phyloP scores from a whole-genome alignment of 768 basidiomycete genomes.

The Boletellus ananas region DNA sequence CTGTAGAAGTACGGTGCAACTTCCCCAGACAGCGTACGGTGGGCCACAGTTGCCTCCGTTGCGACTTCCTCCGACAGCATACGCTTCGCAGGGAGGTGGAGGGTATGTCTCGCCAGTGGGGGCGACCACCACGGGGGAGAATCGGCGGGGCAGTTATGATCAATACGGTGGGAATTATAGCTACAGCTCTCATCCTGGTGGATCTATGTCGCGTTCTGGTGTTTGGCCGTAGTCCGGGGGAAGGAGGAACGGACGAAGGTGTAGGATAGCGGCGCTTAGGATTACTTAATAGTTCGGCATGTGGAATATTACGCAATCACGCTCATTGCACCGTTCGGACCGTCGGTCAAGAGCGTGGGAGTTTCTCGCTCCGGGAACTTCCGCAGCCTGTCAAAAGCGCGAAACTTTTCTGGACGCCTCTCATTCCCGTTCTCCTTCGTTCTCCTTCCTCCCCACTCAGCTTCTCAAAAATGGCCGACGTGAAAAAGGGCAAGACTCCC shows the following conservation, averaged over 20 bases:
- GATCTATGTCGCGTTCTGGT: slow-evolving; percentile 22
- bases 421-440: slow-evolving; percentile 43
- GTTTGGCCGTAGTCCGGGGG: slow-evolving; percentile 26
- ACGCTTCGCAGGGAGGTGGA: slow-evolving; percentile 15
- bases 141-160: slow-evolving; percentile 21
- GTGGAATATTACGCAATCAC: background rate
- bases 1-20: slow-evolving; percentile 14
- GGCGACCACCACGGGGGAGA: slow-evolving; percentile 14
- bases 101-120: slow-evolving; percentile 23
- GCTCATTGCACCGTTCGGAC: background rate
- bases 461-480: slow-evolving; percentile 73
- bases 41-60: slow-evolving; percentile 27
- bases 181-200: slow-evolving; percentile 19
- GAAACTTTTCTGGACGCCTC: slow-evolving; percentile 48
- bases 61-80: slow-evolving; percentile 22
- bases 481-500: slow-evolving; percentile 81
- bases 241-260: slow-evolving; percentile 4
- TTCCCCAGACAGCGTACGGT: slow-evolving; percentile 16
- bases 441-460: slow-evolving; percentile 41
- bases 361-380: slow-evolving; percentile 26
- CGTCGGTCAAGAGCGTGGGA: slow-evolving; percentile 30
- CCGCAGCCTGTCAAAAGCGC: slow-evolving; percentile 36
- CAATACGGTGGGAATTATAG: slow-evolving; percentile 23
- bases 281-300: slow-evolving; percentile 4
- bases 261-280: slow-evolving; percentile 13